These are phyloP conservation scores for Microascus cirrosus DNA, from an alignment of 2,329 filamentous ascomycete genomes.

Conservation along the genomic window DNA sequence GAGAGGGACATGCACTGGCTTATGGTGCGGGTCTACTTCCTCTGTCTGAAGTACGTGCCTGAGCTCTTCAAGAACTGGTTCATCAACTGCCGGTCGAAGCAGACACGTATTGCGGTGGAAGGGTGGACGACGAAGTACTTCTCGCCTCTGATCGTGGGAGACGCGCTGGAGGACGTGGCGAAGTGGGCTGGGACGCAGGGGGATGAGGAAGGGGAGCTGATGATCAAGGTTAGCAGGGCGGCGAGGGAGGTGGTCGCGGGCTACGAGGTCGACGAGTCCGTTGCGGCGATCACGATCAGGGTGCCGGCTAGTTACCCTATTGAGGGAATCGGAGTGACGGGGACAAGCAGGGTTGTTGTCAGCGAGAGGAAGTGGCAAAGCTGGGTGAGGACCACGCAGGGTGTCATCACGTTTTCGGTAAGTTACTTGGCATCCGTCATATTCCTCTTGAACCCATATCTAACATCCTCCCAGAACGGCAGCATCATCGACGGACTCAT, in stretches of 20 bases:
- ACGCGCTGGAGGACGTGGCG: constrained; percentile 56
- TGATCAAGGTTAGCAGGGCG: constrained; percentile 59
- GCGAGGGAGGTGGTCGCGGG: constrained; percentile 70
- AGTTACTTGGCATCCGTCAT: constrained; percentile 12
- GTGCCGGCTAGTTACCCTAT: constrained; percentile 78
- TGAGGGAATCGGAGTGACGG: constrained; percentile 62
- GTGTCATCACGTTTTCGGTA: constrained; percentile 81
- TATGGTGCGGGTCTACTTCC: constrained; percentile 75
- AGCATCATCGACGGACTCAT: constrained; percentile 78
- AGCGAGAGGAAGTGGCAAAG: constrained; percentile 86
- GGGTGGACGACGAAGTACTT: constrained; percentile 79
- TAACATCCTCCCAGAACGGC: constrained; percentile 45
- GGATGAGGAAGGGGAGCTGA: constrained; percentile 43
- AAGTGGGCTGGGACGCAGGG: constrained; percentile 47
- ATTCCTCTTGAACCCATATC: background rate
- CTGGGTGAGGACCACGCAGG: constrained; percentile 81
- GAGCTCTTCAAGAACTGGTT: constrained; percentile 77
- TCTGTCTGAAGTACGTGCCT: constrained; percentile 65
- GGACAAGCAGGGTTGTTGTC: constrained; percentile 75
- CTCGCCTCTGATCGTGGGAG: constrained; percentile 56
- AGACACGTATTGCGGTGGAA: constrained; percentile 70
- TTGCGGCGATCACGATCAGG: constrained; percentile 70
- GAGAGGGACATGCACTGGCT: constrained; percentile 75
- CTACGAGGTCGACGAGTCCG: constrained; percentile 81
- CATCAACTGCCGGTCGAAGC: constrained; percentile 66